Conservation (phyloP, 345 rosid species). For the Linum lewisii region DNA sequence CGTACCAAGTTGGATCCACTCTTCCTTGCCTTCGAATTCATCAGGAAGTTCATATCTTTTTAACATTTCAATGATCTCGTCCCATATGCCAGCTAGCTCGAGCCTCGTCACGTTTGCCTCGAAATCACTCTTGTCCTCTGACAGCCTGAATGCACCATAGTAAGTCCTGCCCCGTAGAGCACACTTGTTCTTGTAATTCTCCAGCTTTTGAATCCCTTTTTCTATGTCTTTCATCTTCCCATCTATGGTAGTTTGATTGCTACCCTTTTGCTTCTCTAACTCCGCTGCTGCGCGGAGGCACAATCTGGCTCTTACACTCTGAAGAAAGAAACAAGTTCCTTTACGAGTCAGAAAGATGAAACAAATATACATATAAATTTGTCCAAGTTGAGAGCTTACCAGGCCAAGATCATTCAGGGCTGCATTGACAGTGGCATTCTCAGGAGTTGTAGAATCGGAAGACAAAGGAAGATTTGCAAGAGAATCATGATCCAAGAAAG, state of each 20-base stretch:
- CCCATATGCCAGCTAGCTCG: conserved; percentile 60
- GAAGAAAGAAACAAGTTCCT: conserved; percentile 7
- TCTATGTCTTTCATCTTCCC: conserved; percentile 20
- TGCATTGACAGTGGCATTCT: conserved; percentile 5
- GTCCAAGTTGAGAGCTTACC: conserved; percentile 37
- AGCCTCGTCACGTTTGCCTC: conserved; percentile 57
- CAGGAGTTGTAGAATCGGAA: conserved; percentile 14
- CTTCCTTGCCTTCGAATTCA: conserved; percentile 29
- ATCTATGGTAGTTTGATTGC: conserved; percentile 22
- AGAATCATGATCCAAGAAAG: conserved; percentile 16
- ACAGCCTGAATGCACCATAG: conserved; percentile 53
- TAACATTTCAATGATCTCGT: conserved; percentile 58
- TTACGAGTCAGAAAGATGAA: not conserved
- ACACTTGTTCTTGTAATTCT: conserved; percentile 30
- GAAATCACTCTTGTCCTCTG: conserved; percentile 36
- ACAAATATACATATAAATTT: too few relatives aligned
- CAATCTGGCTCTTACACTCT: conserved; percentile 51
- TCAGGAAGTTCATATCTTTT: conserved; percentile 59
- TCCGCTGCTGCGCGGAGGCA: conserved; percentile 50
- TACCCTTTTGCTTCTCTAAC: conserved; percentile 38
- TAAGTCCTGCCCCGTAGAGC: conserved; percentile 31
- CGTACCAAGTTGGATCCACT: conserved; percentile 41
- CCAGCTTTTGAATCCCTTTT: conserved; percentile 8
- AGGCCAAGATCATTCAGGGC: conserved; percentile 50
- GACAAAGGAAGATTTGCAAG: conserved; percentile 31